These are phyloP conservation scores for Ophiocordyceps camponoti-rufipedis DNA, from an alignment of 2,329 filamentous ascomycete species.

Conservation along the genomic window DNA sequence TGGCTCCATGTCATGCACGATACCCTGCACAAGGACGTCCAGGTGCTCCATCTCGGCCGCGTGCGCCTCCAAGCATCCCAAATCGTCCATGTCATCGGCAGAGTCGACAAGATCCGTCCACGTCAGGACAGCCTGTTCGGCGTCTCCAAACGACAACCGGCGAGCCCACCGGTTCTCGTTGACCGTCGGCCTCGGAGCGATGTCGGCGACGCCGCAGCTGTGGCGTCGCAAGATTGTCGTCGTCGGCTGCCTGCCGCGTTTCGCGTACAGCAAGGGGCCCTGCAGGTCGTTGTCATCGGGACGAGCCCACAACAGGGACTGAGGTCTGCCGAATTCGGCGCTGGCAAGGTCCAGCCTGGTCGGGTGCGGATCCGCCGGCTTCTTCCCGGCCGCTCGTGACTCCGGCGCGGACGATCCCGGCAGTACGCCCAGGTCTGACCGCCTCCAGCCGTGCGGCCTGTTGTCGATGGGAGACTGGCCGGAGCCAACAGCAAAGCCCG, in stretches of 20 bases:
- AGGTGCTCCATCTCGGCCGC: constrained; percentile 38
- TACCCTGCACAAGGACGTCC: constrained; percentile 29
- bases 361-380: constrained; percentile 7
- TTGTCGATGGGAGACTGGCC: constrained; percentile 21
- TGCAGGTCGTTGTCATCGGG: constrained; percentile 44
- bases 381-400: constrained; percentile 3
- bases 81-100: constrained; percentile 11
- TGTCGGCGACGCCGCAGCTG: constrained; percentile 25
- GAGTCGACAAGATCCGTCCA: constrained; percentile 40
- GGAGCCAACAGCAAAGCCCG: constrained; percentile 10
- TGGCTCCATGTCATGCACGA: constrained; percentile 34
- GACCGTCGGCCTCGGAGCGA: constrained; percentile 12
- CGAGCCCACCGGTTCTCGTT: constrained; percentile 50
- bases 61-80: constrained; percentile 13
- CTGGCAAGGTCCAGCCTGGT: constrained; percentile 11
- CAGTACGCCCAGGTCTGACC: constrained; percentile 8
- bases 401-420: constrained; percentile 6
- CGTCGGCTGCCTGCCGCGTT: constrained; percentile 25
- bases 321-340: constrained; percentile 22
- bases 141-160: constrained; percentile 56
- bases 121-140: constrained; percentile 52
- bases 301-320: constrained; percentile 35
- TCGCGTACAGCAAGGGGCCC: constrained; percentile 29
- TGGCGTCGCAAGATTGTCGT: constrained; percentile 38
- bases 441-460: constrained; percentile 41